Conservation (phyloP, 139 green algal genomes). For the Asterochloris erici region DNA sequence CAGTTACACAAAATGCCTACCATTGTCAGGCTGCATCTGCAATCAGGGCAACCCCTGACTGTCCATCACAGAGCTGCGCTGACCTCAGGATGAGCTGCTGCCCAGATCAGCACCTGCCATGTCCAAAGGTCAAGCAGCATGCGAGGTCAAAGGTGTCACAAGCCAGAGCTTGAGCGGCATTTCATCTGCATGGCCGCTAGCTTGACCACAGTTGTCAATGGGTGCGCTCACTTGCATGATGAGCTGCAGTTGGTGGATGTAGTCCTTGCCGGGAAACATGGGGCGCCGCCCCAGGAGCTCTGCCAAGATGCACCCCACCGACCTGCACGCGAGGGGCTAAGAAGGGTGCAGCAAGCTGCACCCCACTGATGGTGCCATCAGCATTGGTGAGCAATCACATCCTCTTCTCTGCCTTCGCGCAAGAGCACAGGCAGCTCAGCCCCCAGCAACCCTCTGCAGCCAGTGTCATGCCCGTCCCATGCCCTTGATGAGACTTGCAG, state of each 20-base stretch:
- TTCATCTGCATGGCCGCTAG: no score
- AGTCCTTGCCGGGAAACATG: slow-evolving; percentile 86
- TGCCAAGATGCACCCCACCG: slow-evolving; percentile 86
- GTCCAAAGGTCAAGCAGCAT: no score
- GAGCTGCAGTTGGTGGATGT: slow-evolving; percentile 89
- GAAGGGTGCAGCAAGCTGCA: neutral
- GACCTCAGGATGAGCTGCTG: no score
- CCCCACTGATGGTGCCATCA: neutral
- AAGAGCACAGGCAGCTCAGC: neutral
- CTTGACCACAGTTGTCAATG: neutral
- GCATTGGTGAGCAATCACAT: neutral
- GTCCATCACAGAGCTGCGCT: no score
- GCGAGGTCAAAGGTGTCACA: no score
- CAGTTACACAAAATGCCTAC: no score
- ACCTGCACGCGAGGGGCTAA: slow-evolving; percentile 15
- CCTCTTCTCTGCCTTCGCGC: neutral
- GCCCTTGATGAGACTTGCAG: neutral
- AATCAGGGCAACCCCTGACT: no score
- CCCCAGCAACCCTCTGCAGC: no score
- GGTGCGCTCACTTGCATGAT: slow-evolving; percentile 52
- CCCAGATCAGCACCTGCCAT: no score
- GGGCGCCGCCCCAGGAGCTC: slow-evolving; percentile 82
- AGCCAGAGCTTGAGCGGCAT: no score
- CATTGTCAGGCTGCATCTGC: no score
- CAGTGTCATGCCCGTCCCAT: no score